phyloP scores from a whole-genome alignment of 208 protist species.

The Crithidia expoeki region DNA sequence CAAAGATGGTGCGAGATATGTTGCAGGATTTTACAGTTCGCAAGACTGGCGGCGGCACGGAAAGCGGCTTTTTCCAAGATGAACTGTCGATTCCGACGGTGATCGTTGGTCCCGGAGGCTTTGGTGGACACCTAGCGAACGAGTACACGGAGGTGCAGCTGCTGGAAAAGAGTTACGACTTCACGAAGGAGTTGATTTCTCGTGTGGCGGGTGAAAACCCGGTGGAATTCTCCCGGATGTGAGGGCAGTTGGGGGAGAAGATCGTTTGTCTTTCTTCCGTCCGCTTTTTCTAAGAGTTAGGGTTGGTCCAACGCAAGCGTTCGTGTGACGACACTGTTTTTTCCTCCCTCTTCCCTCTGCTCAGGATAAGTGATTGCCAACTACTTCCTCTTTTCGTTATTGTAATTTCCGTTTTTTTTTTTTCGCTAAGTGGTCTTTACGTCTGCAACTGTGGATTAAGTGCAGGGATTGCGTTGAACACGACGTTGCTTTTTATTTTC shows the following conservation, averaged over 20 bases:
- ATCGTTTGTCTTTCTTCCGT: too few relatives aligned
- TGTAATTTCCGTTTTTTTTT: too few relatives aligned
- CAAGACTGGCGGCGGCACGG: slow-evolving; percentile 45
- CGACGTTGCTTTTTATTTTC: too few relatives aligned
- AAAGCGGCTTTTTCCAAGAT: slow-evolving; percentile 57
- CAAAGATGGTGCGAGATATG: slow-evolving; percentile 30
- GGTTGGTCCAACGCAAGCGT: too few relatives aligned
- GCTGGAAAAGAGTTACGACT: slow-evolving; percentile 28
- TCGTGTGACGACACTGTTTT: too few relatives aligned
- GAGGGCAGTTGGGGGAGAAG: neutral
- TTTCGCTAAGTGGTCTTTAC: too few relatives aligned
- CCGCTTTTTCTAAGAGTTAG: too few relatives aligned
- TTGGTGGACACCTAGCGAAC: slow-evolving; percentile 48
- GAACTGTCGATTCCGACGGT: slow-evolving; percentile 44
- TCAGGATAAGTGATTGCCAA: too few relatives aligned
- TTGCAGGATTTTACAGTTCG: slow-evolving; percentile 4
- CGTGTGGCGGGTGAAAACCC: slow-evolving; percentile 15
- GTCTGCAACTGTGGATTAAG: too few relatives aligned
- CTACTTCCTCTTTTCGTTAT: too few relatives aligned
- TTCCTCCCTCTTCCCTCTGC: too few relatives aligned
- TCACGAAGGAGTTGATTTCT: slow-evolving; percentile 30
- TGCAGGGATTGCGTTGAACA: too few relatives aligned
- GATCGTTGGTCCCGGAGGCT: slow-evolving; percentile 49
- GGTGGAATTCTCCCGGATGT: slow-evolving; percentile 17
- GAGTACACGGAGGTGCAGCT: slow-evolving; percentile 45